These are phyloP conservation scores for Cicer pinnatifidum DNA, from an alignment of 306 rosid genomes.

Conservation along the genomic window DNA sequence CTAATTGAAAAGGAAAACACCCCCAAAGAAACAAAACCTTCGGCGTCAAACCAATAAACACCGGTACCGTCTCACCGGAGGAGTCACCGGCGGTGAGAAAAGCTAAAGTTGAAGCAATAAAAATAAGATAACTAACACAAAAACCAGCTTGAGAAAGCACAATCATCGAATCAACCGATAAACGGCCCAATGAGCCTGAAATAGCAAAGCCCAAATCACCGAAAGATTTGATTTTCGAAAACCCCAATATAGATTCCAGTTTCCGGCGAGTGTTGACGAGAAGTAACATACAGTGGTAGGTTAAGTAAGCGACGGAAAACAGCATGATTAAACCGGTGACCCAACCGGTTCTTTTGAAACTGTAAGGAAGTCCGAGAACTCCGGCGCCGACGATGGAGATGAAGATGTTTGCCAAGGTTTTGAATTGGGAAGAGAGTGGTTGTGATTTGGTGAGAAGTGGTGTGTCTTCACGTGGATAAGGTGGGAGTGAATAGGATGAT, in stretches of 20 bases:
- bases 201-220: conserved; percentile 70
- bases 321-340: conserved; percentile 59
- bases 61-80: neutral
- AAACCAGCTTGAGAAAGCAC: conserved; percentile 72
- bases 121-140: conserved; percentile 73
- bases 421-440: conserved; percentile 56
- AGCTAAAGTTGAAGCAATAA: conserved; percentile 60
- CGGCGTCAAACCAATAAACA: conserved; percentile 55
- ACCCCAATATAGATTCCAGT: conserved; percentile 51
- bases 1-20: conserved; percentile 73
- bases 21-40: conserved; percentile 63
- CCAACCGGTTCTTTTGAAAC: conserved; percentile 74
- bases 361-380: conserved; percentile 72
- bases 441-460: conserved; percentile 57
- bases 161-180: conserved; percentile 65
- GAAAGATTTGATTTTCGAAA: conserved; percentile 61
- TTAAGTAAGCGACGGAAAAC: conserved; percentile 57
- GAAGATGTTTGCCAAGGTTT: conserved; percentile 75
- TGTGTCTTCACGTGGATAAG: conserved; percentile 57
- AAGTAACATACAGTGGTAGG: conserved; percentile 80
- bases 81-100: conserved; percentile 39
- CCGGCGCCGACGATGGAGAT: conserved; percentile 76
- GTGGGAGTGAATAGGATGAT: conserved; percentile 53
- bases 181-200: conserved; percentile 60
- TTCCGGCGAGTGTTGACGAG: conserved; percentile 67